phyloP scores from a whole-genome alignment of 495 filamentous ascomycete species.

The Aspergillus nidulans region DNA sequence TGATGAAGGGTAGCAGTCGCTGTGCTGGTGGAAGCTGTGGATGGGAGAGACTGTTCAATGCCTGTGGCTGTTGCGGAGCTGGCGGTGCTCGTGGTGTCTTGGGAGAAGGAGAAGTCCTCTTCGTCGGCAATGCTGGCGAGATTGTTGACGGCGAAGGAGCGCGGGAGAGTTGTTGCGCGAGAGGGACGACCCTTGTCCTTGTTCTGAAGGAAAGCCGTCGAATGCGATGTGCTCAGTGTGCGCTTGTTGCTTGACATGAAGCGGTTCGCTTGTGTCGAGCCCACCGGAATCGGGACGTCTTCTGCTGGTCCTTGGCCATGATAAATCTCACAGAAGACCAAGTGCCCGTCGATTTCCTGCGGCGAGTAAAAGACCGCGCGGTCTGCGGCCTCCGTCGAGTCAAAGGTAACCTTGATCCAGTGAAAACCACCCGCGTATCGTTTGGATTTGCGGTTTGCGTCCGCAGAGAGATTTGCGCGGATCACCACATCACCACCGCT shows the following conservation, averaged over 20 bases:
- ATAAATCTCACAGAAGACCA: slow-evolving; percentile 75
- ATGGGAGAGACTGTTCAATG: slow-evolving; percentile 37
- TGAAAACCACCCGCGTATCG: slow-evolving; percentile 70
- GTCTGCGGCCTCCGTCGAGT: slow-evolving; percentile 73
- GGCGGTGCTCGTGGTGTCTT: slow-evolving; percentile 42
- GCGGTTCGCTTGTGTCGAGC: slow-evolving; percentile 30
- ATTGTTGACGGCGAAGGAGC: slow-evolving; percentile 44
- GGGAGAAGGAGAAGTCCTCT: slow-evolving; percentile 26
- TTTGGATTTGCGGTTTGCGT: slow-evolving; percentile 71
- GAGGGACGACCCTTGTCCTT: slow-evolving; percentile 22
- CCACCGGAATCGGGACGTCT: slow-evolving; percentile 56
- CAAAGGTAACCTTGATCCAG: slow-evolving; percentile 93
- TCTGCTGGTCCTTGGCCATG: slow-evolving; percentile 62
- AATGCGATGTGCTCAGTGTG: slow-evolving; percentile 36
- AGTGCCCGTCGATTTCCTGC: slow-evolving; percentile 68
- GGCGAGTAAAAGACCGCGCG: slow-evolving; percentile 71
- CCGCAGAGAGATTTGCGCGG: slow-evolving; percentile 55
- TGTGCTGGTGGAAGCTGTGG: background rate
- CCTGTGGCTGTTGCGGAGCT: slow-evolving; percentile 60
- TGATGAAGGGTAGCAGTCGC: slow-evolving; percentile 29
- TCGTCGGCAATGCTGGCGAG: slow-evolving; percentile 29
- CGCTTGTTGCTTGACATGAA: slow-evolving; percentile 26
- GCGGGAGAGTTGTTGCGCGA: slow-evolving; percentile 35
- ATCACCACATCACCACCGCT: slow-evolving; percentile 60
- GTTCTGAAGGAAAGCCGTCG: slow-evolving; percentile 35